These are phyloP conservation scores for Sordariomycetes sp. DNA, from an alignment of 2,329 filamentous ascomycete genomes.

Conservation along the genomic window DNA sequence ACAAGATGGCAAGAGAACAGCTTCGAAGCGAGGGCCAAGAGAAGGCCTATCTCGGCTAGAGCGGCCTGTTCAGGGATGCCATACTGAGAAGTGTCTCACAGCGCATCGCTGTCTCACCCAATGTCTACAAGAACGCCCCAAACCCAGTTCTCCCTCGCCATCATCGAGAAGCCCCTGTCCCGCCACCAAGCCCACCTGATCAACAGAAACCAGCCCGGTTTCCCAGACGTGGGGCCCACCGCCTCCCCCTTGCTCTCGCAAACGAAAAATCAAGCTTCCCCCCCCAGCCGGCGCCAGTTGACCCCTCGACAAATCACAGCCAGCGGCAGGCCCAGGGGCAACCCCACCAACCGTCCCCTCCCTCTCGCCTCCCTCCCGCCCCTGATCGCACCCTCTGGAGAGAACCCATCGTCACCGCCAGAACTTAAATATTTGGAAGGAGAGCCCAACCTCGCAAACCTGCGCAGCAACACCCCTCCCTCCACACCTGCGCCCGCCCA, in stretches of 20 bases:
- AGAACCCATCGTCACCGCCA: neutral
- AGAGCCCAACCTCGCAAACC: neutral
- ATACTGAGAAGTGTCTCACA: too few relatives aligned
- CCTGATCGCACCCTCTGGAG: neutral
- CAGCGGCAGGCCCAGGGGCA: neutral
- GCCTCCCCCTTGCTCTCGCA: neutral
- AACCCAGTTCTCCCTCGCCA: too few relatives aligned
- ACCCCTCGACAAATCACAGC: neutral
- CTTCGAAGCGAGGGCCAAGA: neutral
- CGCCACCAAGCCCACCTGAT: neutral
- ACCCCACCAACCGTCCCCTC: neutral
- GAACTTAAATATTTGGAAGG: neutral
- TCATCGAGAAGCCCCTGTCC: neutral
- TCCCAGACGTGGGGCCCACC: neutral
- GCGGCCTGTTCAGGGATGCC: too few relatives aligned
- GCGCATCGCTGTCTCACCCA: too few relatives aligned
- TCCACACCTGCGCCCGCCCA: neutral
- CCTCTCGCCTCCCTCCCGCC: neutral
- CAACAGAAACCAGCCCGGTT: neutral
- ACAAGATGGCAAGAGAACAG: neutral
- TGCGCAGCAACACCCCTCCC: neutral
- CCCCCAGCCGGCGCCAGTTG: neutral
- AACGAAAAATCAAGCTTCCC: neutral
- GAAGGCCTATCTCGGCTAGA: neutral
- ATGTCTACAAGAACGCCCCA: neutral